phyloP scores from a whole-genome alignment of 148 eudicot species.

The Rhododendron mucronatum region DNA sequence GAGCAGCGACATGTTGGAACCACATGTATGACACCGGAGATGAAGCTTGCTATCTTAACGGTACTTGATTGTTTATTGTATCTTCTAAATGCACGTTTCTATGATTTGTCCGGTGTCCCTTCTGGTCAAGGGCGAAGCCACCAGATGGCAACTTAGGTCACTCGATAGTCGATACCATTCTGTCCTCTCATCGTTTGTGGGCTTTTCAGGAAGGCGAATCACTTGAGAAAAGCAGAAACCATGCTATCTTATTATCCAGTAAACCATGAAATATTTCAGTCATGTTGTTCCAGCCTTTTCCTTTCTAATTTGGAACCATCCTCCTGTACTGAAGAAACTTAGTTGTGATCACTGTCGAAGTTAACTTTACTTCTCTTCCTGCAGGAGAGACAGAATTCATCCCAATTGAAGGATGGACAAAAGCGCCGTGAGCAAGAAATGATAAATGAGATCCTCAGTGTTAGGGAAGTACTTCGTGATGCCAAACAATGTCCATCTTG shows the following conservation, averaged over 20 bases:
- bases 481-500: slow-evolving; percentile 91
- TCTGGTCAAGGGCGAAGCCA: neutral
- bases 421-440: slow-evolving; percentile 56
- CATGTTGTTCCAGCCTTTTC: neutral
- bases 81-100: neutral
- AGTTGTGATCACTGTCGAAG: neutral
- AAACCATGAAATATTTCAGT: neutral
- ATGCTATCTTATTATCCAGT: neutral
- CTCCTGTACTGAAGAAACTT: neutral
- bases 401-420: slow-evolving; percentile 44
- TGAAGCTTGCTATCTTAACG: slow-evolving; percentile 68
- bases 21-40: slow-evolving; percentile 77
- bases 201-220: neutral
- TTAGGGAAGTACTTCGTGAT: slow-evolving; percentile 59
- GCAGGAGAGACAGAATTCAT: slow-evolving; percentile 80
- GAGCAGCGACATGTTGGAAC: slow-evolving; percentile 79
- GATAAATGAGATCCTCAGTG: slow-evolving; percentile 76
- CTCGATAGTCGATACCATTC: neutral
- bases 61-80: slow-evolving; percentile 26
- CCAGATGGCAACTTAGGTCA: neutral
- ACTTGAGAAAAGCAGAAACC: neutral
- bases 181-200: neutral
- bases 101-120: neutral
- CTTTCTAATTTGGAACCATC: neutral
- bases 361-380: slow-evolving; percentile 9